A percentile compares a stretch with the other conserved stretches of the same genome.
These are phyloP conservation scores for Viola odorata DNA, from an alignment of 345 rosid genomes.

Conservation along the genomic window DNA sequence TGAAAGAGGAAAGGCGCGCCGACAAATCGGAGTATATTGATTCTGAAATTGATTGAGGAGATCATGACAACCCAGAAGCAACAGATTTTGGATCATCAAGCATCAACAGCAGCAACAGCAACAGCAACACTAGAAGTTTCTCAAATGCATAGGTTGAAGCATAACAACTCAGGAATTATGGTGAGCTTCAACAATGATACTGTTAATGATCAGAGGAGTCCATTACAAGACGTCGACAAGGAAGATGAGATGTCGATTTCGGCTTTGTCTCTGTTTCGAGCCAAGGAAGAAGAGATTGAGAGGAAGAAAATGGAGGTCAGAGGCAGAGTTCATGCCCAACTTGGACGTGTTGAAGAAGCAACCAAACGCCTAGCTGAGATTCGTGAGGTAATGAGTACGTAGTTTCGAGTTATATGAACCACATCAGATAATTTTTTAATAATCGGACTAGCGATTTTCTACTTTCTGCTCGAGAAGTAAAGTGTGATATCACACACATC, in stretches of 20 bases:
- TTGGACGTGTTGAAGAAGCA: slow-evolving; percentile 73
- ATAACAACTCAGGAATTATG: too few relatives aligned
- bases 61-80: slow-evolving; percentile 49
- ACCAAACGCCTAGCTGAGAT: slow-evolving; percentile 73
- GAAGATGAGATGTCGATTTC: slow-evolving; percentile 73
- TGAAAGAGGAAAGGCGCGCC: background rate
- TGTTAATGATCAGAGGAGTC: slow-evolving; percentile 32
- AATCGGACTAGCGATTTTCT: too few relatives aligned
- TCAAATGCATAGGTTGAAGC: slow-evolving; percentile 43
- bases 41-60: background rate
- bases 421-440: too few relatives aligned
- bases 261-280: slow-evolving; percentile 60
- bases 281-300: slow-evolving; percentile 93
- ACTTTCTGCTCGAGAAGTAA: too few relatives aligned
- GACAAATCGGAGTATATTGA: too few relatives aligned
- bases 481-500: too few relatives aligned
- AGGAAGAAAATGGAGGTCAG: slow-evolving; percentile 71
- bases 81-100: slow-evolving; percentile 40
- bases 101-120: too few relatives aligned
- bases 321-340: slow-evolving; percentile 56
- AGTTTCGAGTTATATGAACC: too few relatives aligned
- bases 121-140: slow-evolving; percentile 8
- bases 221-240: slow-evolving; percentile 38
- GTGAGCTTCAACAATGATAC: slow-evolving; percentile 27
- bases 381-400: too few relatives aligned